Conservation (phyloP, 768 basidiomycete genomes). For the Agaricus blazei region DNA sequence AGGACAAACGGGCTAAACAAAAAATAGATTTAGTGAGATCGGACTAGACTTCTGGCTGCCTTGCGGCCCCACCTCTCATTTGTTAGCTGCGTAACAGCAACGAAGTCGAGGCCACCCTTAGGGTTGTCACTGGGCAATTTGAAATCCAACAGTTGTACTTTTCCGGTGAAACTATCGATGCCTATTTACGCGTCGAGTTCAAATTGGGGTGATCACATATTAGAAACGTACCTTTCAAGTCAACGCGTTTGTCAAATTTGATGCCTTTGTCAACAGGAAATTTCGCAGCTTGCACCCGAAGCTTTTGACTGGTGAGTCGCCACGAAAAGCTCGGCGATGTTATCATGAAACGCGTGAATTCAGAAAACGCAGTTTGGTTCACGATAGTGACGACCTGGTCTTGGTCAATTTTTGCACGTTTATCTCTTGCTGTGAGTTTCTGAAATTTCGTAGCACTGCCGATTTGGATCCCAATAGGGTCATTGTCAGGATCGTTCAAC, state of each 20-base stretch:
- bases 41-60: background rate
- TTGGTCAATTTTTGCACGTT: slow-evolving; percentile 60
- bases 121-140: slow-evolving; percentile 65
- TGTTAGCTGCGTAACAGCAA: slow-evolving; percentile 46
- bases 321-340: slow-evolving; percentile 66
- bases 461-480: slow-evolving; percentile 40
- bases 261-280: slow-evolving; percentile 66
- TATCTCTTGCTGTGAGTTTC: slow-evolving; percentile 41
- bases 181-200: slow-evolving; percentile 26
- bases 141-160: slow-evolving; percentile 51
- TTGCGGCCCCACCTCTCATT: slow-evolving; percentile 45
- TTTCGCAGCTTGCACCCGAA: slow-evolving; percentile 59
- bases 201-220: background rate
- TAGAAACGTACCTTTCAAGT: slow-evolving; percentile 41
- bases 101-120: slow-evolving; percentile 62
- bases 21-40: background rate
- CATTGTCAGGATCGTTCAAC: slow-evolving; percentile 33
- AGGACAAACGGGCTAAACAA: slow-evolving; percentile 57
- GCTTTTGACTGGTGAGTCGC: slow-evolving; percentile 50
- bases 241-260: slow-evolving; percentile 56
- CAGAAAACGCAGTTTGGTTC: slow-evolving; percentile 53
- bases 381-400: slow-evolving; percentile 52
- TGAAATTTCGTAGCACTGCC: slow-evolving; percentile 46
- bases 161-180: slow-evolving; percentile 56
- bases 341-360: slow-evolving; percentile 59